Conservation (phyloP, 2,329 filamentous ascomycete genomes). For the Penicillium sp. region DNA sequence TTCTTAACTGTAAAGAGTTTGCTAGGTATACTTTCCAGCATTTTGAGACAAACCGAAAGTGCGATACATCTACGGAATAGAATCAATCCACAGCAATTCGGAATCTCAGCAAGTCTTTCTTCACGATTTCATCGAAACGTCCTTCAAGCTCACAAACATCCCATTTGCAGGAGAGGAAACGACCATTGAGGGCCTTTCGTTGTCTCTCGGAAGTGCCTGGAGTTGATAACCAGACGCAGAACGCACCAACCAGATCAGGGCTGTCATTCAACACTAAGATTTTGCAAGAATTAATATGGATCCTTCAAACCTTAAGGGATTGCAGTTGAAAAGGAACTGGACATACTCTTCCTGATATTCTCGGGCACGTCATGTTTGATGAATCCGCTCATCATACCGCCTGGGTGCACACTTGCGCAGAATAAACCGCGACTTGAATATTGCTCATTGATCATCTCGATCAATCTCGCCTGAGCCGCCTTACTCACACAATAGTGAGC, state of each 20-base stretch:
- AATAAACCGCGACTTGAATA: neutral
- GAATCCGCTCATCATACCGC: neutral
- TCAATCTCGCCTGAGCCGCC: neutral
- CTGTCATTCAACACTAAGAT: neutral
- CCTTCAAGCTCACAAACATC: neutral
- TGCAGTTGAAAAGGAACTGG: neutral
- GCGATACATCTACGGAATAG: neutral
- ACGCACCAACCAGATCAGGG: neutral
- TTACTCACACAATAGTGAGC: constrained; percentile 33
- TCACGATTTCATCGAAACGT: neutral
- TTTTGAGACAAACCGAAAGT: neutral
- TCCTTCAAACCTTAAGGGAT: neutral
- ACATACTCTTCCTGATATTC: neutral
- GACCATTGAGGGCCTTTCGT: neutral
- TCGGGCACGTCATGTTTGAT: neutral
- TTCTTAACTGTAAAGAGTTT: no score
- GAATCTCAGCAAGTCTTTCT: neutral
- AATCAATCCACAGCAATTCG: neutral
- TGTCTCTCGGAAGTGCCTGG: neutral
- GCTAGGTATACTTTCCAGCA: no score
- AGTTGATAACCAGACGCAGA: neutral
- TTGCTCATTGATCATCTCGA: neutral
- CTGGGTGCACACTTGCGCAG: neutral
- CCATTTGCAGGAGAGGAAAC: neutral
- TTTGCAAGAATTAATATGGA: neutral